Base-by-base conservation (phyloP, 352 stramenopile genomes). In the Pythium rhizo-oryzae region DNA sequence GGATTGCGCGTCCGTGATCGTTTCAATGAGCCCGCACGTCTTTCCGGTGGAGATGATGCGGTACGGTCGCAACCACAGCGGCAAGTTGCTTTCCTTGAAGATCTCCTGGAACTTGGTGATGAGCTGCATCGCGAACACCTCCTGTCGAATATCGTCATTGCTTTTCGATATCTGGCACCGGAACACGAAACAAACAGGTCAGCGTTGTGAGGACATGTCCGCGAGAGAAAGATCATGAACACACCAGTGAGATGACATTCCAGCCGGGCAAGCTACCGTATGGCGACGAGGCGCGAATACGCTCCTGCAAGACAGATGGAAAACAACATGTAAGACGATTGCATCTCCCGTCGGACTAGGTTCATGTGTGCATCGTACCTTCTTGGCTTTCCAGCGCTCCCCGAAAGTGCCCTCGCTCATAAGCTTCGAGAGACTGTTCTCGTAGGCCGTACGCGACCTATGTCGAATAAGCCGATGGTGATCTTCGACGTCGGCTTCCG, bases 81-180 rank as follows among this genome's bases (percentile, higher is more conserved):
- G 92, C 8, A 99, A 70, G 30, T 97, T 89, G 46, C 89, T 93
- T 62, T 98, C 96, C 59, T 93, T 80, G 70, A 99, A 99, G 56
- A 98, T 92, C 18, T 97, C 89, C 28, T 93, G 97, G 52, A 99
- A 94, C 57, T 98, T 87, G 53, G 77, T 78, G 67, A 99, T 99
- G 1, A 99, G 76, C 73, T 99, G 96, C 80, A 98, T 93, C 1
- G 97, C 94, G 65, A 99, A 97, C 30, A 98, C 91, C 76, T 99
- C 97, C 73, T 99, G 98, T 21, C 97, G 83, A 33, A 99, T 77
- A 71, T 99, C 97, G 71, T 99, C 98, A 67, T 99, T 98, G 52
- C 92, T 98, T 80, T 99, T 99, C 81, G 60, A 97, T 16, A 67
- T 67, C 61, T 67, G 13, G 4, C 41, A 47, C 18, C 43, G 11